Base-by-base conservation (phyloP, 179 eudicot genomes). In the Silene vulgaris region DNA sequence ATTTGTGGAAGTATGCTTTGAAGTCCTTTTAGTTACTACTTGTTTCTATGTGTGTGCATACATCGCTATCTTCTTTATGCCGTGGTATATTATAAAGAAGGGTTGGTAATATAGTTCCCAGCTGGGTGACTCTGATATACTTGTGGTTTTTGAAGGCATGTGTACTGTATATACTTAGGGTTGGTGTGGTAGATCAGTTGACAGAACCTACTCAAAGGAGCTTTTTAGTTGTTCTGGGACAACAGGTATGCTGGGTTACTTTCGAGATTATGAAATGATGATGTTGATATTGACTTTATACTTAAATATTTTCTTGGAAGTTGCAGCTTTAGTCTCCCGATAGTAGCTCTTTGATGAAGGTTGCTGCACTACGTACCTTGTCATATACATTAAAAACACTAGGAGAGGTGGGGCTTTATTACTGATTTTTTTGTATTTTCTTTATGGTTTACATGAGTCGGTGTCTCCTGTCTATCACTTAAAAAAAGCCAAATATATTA, bases 181-280 rank as follows among this genome's bases (percentile, higher is more conserved):
- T 95, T 61, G 99, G 96, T 75, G 85, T 95, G 72, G 90, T 88
- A 30, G 99, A 95, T 83, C 97, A 92, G 80, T 92, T 95, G 99
- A 88, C 89, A 40, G 99, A 95, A 84, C 97, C 97, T 83, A 90
- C 96, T 78, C 99, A 95, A 84, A 88, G 99, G 85, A 88, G 88
- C 82, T 90, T 92, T 78, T 82, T 88, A 66, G 96, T 89, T 83
- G 78, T 87, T 82, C 83, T 92, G 56, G 96, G 91, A 40, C 88
- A 89, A 80, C 99, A 95, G 99, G 99, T 93, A 78, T 80, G 81
- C 71, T 69, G 65, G 65, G 50, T 70, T 37, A 62, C 66, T 57
- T 76, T 57, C 69, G n/a, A 61, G 65, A 59, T 76, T 70, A 23
- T 67, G 20, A 56, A 40, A 64, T 35, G 63, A 60, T 52, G 40